Evolutionary conservation across 129 eudicot species (phyloP), one percentile per base, ranked within the genome.

Genomic region (Centaurea solstitialis): DNA sequence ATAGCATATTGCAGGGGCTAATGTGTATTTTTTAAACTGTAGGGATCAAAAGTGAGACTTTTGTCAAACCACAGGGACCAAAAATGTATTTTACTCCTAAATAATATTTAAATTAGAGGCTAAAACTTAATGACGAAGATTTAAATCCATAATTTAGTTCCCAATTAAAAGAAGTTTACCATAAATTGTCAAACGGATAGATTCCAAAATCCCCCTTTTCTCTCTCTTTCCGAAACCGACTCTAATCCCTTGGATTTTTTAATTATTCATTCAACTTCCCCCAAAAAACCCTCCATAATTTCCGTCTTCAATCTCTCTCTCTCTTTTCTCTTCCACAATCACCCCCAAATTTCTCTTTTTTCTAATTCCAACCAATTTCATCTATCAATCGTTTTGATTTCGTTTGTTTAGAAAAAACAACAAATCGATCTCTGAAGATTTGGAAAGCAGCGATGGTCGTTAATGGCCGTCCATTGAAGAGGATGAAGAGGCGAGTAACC

Each of bases 401-500:
- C n/a, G n/a, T n/a, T n/a, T n/a, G n/a, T n/a, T n/a, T n/a, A n/a
- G n/a, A n/a, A n/a, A n/a, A n/a, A 26, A 26, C 30, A 26, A 26
- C 30, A 26, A 26, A 26, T 1, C 70, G 77, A 89, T 84, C 86
- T 81, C 80, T 0, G 30, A 26, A 43, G 41, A 13, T 0, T 20
- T 3, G 10, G 0, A 8, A 41, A 66, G 74, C 23, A 18, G 30
- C 30, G 30, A 95, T 92, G 99, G 99, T 92, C 72, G 97, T 90
- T 13, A 95, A 83, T 80, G 94, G 93, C 45, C 89, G 97, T 53
- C 92, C 94, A 2, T 68, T 88, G 73, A 95, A 92, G 79, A 77
- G 93, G 64, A 85, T 95, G 97, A 95, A 95, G 89, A 59, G 99
- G 72, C 73, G 99, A 73, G 99, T 95, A 53, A 92, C 97, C 39